phyloP scores from a whole-genome alignment of 2,329 filamentous ascomycete species.

The Hypoxylon sp. region DNA sequence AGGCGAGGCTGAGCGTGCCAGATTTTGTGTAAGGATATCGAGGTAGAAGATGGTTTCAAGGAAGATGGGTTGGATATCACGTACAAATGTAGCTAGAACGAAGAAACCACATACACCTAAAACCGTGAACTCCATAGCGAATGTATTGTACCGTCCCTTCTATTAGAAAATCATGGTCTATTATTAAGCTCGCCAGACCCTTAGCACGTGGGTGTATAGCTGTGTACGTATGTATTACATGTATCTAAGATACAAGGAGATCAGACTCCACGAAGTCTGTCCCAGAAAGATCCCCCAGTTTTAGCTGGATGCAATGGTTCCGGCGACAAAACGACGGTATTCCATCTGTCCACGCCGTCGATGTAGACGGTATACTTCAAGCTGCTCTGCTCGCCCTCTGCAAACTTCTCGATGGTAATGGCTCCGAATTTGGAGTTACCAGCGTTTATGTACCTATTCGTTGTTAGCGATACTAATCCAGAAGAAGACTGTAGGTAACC shows the following conservation, averaged over 20 bases:
- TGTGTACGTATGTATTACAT: conserved; percentile 15
- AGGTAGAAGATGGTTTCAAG: not conserved
- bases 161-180: conserved; percentile 19
- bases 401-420: conserved; percentile 79
- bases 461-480: conserved; percentile 43
- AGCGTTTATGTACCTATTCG: conserved; percentile 77
- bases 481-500: conserved; percentile 53
- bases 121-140: not conserved
- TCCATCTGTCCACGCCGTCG: conserved; percentile 85
- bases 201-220: conserved; percentile 1
- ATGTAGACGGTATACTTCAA: conserved; percentile 86
- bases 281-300: conserved; percentile 61
- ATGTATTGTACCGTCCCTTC: conserved; percentile 7
- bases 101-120: not conserved
- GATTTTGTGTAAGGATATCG: not conserved
- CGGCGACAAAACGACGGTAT: conserved; percentile 66
- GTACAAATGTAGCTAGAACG: conserved; percentile 2
- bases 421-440: conserved; percentile 92
- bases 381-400: conserved; percentile 75
- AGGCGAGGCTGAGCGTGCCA: too few relatives aligned
- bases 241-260: conserved; percentile 5
- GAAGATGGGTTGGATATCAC: not conserved
- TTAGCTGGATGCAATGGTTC: conserved; percentile 53
- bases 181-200: conserved; percentile 3
- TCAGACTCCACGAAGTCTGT: conserved; percentile 54